Evolutionary conservation across 768 basidiomycete species (phyloP), one percentile per base, ranked within the genome.

Genomic region (Suillus subluteus): DNA sequence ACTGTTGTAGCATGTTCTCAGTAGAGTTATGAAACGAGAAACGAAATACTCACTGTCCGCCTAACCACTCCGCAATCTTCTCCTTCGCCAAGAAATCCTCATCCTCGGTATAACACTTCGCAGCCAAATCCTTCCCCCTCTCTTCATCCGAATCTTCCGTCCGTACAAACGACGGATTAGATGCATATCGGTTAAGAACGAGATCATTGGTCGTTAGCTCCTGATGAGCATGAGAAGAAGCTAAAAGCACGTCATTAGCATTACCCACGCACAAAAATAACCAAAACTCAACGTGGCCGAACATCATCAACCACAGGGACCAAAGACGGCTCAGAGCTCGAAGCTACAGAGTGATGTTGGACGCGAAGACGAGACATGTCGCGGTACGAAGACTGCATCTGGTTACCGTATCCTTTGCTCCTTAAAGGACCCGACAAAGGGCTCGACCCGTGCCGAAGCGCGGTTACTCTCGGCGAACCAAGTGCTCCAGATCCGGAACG

Each of bases 11-110:
- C 55, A 65, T 66, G 58, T 65, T 66, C 54, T 38, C 35, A 62
- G 40, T 43, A 23, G 13, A 30, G 11, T 44, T 54, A 59, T 46
- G 38, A 62, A 46, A 68, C 68, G 58, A n/a, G 40, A 41, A 50
- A 48, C 30, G 13, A 52, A 50, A n/a, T 9, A 91, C 96, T 81
- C 71, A 98, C 96, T 86, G 80, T 75, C 94, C 91, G 71, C 98
- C 98, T 48, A 99, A 83, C 90, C 94, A 99, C 77, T 98, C 95
- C 1, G 97, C 96, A 71, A 98, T 94, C 81, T 96, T 97, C 72
- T 96, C 95, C 73, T 90, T 90, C 16, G 87, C 82, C 71, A 96
- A 76, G 74, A 96, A 96, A 18, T 84, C 84, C 70, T 91, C 91
- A 72, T 99, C 95, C 71, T 96, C 95, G 40, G 87, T 84, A 86